phyloP scores from a whole-genome alignment of 2,329 filamentous ascomycete species.

The Pseudogymnoascus sp. region DNA sequence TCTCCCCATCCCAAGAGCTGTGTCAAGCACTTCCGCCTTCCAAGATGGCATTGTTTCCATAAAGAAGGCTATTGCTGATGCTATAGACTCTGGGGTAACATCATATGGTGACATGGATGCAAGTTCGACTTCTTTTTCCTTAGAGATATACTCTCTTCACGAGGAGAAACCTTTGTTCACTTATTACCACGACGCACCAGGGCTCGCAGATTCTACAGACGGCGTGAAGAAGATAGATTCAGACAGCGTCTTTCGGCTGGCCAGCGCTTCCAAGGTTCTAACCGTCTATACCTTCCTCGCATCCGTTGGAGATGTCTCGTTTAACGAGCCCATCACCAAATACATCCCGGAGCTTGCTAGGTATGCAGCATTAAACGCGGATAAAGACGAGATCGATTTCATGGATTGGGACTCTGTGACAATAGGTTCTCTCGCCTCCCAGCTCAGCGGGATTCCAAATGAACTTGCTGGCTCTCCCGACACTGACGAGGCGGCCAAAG shows the following conservation, averaged over 20 bases:
- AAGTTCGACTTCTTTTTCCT: conserved; percentile 31
- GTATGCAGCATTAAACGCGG: conserved; percentile 10
- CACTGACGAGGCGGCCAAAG: background rate
- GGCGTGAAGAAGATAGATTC: conserved; percentile 32
- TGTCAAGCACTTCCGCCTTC: background rate
- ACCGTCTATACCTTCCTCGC: conserved; percentile 37
- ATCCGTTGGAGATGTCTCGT: conserved; percentile 34
- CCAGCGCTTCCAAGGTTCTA: conserved; percentile 40
- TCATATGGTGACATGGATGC: conserved; percentile 3
- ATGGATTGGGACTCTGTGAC: conserved; percentile 20
- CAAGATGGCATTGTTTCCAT: background rate
- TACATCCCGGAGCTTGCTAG: conserved; percentile 35
- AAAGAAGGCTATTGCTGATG: background rate
- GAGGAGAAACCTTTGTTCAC: conserved; percentile 29
- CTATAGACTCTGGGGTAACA: background rate
- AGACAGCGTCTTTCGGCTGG: conserved; percentile 36
- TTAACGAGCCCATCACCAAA: conserved; percentile 35
- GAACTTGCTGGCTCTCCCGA: background rate
- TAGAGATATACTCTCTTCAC: conserved; percentile 34
- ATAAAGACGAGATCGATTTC: conserved; percentile 14
- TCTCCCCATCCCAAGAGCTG: background rate
- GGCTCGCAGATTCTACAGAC: conserved; percentile 22
- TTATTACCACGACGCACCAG: conserved; percentile 32
- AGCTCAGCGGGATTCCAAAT: conserved; percentile 13
- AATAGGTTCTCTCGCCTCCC: conserved; percentile 18